Conservation (phyloP, 495 filamentous ascomycete genomes). For the Xylaria nigripes region DNA sequence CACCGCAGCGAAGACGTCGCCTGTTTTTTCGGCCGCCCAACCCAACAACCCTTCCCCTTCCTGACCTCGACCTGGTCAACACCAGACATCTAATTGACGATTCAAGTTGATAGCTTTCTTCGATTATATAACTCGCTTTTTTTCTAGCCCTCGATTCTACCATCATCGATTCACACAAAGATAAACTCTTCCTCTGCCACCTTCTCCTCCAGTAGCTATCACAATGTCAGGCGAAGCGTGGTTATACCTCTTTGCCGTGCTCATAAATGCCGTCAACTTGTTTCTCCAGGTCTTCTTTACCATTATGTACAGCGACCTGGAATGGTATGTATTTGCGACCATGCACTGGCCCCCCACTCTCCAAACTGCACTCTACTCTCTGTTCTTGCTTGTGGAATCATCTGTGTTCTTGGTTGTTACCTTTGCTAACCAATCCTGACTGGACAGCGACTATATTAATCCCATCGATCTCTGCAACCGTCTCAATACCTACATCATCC, state of each 20-base stretch:
- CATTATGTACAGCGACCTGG: slow-evolving; percentile 98
- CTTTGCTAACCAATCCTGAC: slow-evolving; percentile 17
- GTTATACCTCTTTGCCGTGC: slow-evolving; percentile 95
- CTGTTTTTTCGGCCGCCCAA: not conserved
- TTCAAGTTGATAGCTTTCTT: not conserved
- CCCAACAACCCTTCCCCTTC: not conserved
- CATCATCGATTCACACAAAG: slow-evolving; percentile 3
- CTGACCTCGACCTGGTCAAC: not conserved
- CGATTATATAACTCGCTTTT: not conserved
- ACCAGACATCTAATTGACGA: not conserved
- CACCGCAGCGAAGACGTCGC: not conserved
- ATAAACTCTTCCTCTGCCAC: slow-evolving; percentile 3
- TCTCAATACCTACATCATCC: slow-evolving; percentile 98
- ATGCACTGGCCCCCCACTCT: not conserved
- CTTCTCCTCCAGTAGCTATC: slow-evolving; percentile 16
- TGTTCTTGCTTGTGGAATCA: slow-evolving; percentile 16
- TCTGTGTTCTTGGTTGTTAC: slow-evolving; percentile 7
- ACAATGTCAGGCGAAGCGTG: slow-evolving; percentile 99
- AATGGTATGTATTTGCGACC: slow-evolving; percentile 64
- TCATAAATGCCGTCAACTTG: slow-evolving; percentile 99
- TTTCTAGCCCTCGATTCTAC: not conserved
- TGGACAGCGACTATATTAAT: slow-evolving; percentile 93
- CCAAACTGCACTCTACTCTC: slow-evolving; percentile 6
- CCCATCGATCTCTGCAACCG: slow-evolving; percentile 99
- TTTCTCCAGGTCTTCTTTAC: slow-evolving; percentile 99